Evolutionary conservation across 805 yeast species (phyloP), one percentile per base, ranked within the genome.

Genomic region (Hermanozyma aechmeae): DNA sequence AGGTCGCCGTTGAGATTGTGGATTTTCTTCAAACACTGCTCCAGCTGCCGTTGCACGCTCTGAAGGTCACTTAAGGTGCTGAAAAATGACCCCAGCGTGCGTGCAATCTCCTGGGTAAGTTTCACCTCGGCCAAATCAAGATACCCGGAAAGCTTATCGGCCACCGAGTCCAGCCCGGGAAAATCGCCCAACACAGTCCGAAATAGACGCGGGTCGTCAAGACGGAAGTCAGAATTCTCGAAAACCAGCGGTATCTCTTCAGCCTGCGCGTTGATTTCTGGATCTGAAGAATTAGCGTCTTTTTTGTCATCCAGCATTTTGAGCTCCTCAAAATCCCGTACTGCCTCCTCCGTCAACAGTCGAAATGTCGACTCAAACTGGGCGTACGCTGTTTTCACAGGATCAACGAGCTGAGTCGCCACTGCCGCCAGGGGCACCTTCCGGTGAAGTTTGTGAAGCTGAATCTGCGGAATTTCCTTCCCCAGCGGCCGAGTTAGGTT

Each of bases 201-300:
- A 51, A 89, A 89, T 1, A 78, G 67, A 32, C 95, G 66, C 5
- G 96, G 96, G 48, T 92, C 85, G 43, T 92, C 96, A 23, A 92
- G 62, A 38, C 83, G 66, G 54, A 92, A 92, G 23, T 75, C 69
- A 6, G 69, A 61, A 15, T 69, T 71, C 37, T 79, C 76, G 43
- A 71, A 92, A 1, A 84, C 72, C 2, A 59, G 52, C 0, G 98
- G 97, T 5, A 92, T 71, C 3, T 26, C 38, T 2, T 33, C 29
- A 6, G 26, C 36, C 8, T 30, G 23, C 3, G 24, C 29, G 3
- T 28, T 39, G 4, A 14, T 20, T 3, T 23, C 21, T 18, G 29
- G 29, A 18, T 37, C 31, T 2, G 13, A 26, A 33, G 10, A 34
- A 31, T 6, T 24, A n/a, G 14, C 22, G 16, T 5, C 32, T 32